These are phyloP conservation scores for Coprinopsis sp. DNA, from an alignment of 768 basidiomycete species.

Conservation along the genomic window DNA sequence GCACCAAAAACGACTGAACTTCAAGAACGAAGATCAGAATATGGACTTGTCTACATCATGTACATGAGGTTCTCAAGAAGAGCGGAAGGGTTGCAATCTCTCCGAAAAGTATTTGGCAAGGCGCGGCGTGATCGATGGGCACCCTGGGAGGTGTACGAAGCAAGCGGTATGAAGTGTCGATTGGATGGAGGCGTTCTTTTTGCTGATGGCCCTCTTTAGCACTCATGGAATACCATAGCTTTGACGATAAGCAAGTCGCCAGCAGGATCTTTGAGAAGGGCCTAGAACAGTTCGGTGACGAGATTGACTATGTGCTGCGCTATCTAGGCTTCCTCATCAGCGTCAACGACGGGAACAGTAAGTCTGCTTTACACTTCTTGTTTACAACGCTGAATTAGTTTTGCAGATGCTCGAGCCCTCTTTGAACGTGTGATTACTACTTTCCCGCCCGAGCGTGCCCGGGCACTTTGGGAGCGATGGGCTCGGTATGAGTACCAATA, in stretches of 20 bases:
- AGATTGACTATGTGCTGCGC: constrained; percentile 79
- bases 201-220: constrained; percentile 42
- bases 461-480: constrained; percentile 95
- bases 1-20: constrained; percentile 51
- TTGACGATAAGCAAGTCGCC: constrained; percentile 70
- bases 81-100: constrained; percentile 80
- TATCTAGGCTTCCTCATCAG: constrained; percentile 93
- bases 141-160: constrained; percentile 92
- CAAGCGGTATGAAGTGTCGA: constrained; percentile 56
- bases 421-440: constrained; percentile 85
- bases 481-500: constrained; percentile 93
- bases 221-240: constrained; percentile 92
- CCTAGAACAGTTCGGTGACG: constrained; percentile 74
- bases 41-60: constrained; percentile 77
- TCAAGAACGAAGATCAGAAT: constrained; percentile 59
- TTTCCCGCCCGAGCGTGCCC: constrained; percentile 73
- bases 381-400: constrained; percentile 10
- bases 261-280: constrained; percentile 94
- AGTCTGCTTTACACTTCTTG: constrained; percentile 21
- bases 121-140: constrained; percentile 73
- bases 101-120: constrained; percentile 72
- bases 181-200: constrained; percentile 5
- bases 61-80: constrained; percentile 92
- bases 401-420: constrained; percentile 85
- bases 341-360: constrained; percentile 94